phyloP scores from a whole-genome alignment of 257 asterid species.

The Gentiana macrophylla region DNA sequence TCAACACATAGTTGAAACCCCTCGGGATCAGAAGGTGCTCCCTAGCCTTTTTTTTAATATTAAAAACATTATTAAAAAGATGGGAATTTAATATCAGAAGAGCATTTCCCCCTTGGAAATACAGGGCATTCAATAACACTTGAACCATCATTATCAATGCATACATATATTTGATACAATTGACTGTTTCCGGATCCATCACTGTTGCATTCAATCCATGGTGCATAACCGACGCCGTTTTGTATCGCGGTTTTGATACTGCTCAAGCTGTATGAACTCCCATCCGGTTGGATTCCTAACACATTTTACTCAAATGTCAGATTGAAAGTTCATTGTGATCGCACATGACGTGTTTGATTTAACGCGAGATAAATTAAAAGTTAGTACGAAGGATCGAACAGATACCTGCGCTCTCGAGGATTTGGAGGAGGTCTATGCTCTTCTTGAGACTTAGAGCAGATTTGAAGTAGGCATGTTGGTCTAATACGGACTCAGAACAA shows the following conservation, averaged over 20 bases:
- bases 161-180: constrained; percentile 45
- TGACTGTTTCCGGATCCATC: constrained; percentile 49
- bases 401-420: constrained; percentile 47
- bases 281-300: constrained; percentile 48
- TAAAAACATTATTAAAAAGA: constrained; percentile 22
- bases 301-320: not conserved
- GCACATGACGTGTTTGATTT: no score
- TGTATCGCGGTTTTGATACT: constrained; percentile 29
- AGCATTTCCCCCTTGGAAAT: constrained; percentile 46
- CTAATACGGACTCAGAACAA: constrained; percentile 40
- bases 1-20: no score
- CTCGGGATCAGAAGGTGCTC: not conserved
- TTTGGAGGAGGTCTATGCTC: constrained; percentile 36
- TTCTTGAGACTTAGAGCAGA: constrained; percentile 49
- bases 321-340: not conserved
- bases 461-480: constrained; percentile 53
- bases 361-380: no score
- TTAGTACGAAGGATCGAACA: not conserved
- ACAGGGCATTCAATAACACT: constrained; percentile 46
- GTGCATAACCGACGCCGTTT: constrained; percentile 31
- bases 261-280: constrained; percentile 34
- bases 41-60: not conserved
- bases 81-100: constrained; percentile 38
- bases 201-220: constrained; percentile 47
- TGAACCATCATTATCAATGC: constrained; percentile 38